These are phyloP conservation scores for Holtermanniella nyarrowii DNA, from an alignment of 768 basidiomycete genomes.

Conservation along the genomic window DNA sequence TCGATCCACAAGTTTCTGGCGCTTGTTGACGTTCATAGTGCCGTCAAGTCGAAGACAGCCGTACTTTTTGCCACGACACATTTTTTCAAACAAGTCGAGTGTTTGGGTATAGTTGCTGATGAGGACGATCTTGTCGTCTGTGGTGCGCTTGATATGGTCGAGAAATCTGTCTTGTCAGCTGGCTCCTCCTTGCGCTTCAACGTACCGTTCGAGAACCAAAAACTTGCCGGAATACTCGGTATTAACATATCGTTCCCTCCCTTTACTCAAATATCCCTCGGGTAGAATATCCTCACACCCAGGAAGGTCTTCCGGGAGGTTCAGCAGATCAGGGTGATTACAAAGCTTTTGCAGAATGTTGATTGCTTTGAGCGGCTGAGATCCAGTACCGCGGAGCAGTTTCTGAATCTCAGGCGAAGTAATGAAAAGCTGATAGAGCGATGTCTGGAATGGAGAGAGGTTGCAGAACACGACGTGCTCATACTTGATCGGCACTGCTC, in stretches of 20 bases:
- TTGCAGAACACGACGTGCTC: conserved; percentile 94
- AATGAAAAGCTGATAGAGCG: conserved; percentile 81
- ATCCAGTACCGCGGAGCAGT: conserved; percentile 70
- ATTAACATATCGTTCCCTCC: conserved; percentile 47
- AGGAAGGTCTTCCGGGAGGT: conserved; percentile 69
- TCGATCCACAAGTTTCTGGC: conserved; percentile 61
- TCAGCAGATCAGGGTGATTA: conserved; percentile 84
- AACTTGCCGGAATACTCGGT: conserved; percentile 89
- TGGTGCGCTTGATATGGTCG: conserved; percentile 66
- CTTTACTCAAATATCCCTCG: conserved; percentile 51
- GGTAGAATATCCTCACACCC: conserved; percentile 76
- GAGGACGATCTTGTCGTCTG: conserved; percentile 87
- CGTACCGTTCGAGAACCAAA: conserved; percentile 76
- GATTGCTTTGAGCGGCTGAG: conserved; percentile 92
- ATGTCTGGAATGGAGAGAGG: conserved; percentile 68
- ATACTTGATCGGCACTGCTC: conserved; percentile 91
- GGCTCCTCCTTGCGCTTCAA: background rate
- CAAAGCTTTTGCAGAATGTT: conserved; percentile 89
- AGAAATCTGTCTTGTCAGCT: conserved; percentile 53
- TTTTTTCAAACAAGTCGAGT: conserved; percentile 79
- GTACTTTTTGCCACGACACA: conserved; percentile 83
- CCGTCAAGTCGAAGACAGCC: conserved; percentile 86
- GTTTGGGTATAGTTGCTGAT: conserved; percentile 97
- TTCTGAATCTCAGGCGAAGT: conserved; percentile 86
- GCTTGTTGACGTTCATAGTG: conserved; percentile 80